These are phyloP conservation scores for Didymella exigua DNA, from an alignment of 2,329 filamentous ascomycete species.

Conservation along the genomic window DNA sequence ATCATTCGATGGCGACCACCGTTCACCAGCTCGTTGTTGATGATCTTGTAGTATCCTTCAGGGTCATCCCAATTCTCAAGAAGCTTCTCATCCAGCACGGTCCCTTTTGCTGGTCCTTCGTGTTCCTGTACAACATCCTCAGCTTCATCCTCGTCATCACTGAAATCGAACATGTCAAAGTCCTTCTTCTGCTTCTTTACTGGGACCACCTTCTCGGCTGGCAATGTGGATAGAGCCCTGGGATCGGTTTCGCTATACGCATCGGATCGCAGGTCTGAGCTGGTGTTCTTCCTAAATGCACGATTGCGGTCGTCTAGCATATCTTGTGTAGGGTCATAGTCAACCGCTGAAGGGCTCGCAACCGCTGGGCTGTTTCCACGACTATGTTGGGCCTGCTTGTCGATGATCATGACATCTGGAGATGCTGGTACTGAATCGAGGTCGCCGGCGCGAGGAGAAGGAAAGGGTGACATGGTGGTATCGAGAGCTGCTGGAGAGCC, in stretches of 20 bases:
- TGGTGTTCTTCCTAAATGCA: conserved; percentile 63
- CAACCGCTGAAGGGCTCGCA: conserved; percentile 86
- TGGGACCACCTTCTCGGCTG: conserved; percentile 42
- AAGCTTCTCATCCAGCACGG: conserved; percentile 69
- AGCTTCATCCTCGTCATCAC: conserved; percentile 74
- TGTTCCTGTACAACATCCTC: conserved; percentile 53
- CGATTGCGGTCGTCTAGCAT: conserved; percentile 82
- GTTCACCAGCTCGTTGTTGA: conserved; percentile 87
- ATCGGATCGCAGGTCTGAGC: conserved; percentile 50
- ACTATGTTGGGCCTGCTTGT: conserved; percentile 49
- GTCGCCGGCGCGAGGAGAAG: conserved; percentile 47
- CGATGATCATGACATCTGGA: conserved; percentile 48
- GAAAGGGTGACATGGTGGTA: conserved; percentile 44
- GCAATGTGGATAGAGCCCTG: conserved; percentile 59
- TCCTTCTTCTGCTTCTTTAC: conserved; percentile 55
- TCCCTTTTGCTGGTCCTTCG: conserved; percentile 31
- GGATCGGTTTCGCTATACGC: conserved; percentile 65
- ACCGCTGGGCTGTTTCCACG: conserved; percentile 40
- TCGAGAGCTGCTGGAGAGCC: conserved; percentile 46
- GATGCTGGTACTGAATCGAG: conserved; percentile 47
- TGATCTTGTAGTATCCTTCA: conserved; percentile 95
- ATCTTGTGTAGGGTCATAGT: conserved; percentile 88
- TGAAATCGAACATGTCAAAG: conserved; percentile 69
- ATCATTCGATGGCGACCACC: conserved; percentile 86
- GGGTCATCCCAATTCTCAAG: conserved; percentile 93